phyloP scores from a whole-genome alignment of 495 filamentous ascomycete genomes.

The Apodospora peruviana region DNA sequence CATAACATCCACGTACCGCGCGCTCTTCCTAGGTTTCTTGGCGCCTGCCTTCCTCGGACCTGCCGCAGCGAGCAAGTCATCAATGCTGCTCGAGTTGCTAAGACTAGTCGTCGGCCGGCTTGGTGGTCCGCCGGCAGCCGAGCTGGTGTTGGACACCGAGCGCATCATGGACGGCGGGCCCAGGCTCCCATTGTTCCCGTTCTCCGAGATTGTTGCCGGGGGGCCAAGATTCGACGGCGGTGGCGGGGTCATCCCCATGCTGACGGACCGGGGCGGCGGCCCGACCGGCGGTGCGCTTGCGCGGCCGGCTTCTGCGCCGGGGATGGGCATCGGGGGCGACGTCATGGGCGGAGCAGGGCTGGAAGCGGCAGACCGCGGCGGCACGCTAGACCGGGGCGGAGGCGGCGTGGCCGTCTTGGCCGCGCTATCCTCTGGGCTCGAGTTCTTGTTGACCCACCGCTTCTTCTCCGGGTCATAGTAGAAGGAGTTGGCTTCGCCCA shows the following conservation, averaged over 20 bases:
- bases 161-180: constrained; percentile 42
- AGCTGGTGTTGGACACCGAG: constrained; percentile 35
- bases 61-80: constrained; percentile 73
- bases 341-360: constrained; percentile 27
- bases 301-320: constrained; percentile 19
- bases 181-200: constrained; percentile 12
- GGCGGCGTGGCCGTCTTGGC: constrained; percentile 45
- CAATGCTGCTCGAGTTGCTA: constrained; percentile 77
- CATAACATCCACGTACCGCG: constrained; percentile 92
- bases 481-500: constrained; percentile 90
- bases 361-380: constrained; percentile 25
- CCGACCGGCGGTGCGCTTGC: constrained; percentile 28
- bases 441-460: constrained; percentile 98
- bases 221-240: constrained; percentile 16
- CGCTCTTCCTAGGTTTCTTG: constrained; percentile 74
- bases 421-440: constrained; percentile 45
- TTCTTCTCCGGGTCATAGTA: constrained; percentile 90
- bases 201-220: constrained; percentile 18
- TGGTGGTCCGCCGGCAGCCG: constrained; percentile 35
- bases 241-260: background rate
- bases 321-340: constrained; percentile 11
- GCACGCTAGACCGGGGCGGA: constrained; percentile 36
- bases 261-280: constrained; percentile 23
- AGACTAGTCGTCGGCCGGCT: constrained; percentile 59
- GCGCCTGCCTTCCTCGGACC: constrained; percentile 57